These are phyloP conservation scores for Coprinellus micaceus DNA, from an alignment of 768 basidiomycete species.

Conservation along the genomic window DNA sequence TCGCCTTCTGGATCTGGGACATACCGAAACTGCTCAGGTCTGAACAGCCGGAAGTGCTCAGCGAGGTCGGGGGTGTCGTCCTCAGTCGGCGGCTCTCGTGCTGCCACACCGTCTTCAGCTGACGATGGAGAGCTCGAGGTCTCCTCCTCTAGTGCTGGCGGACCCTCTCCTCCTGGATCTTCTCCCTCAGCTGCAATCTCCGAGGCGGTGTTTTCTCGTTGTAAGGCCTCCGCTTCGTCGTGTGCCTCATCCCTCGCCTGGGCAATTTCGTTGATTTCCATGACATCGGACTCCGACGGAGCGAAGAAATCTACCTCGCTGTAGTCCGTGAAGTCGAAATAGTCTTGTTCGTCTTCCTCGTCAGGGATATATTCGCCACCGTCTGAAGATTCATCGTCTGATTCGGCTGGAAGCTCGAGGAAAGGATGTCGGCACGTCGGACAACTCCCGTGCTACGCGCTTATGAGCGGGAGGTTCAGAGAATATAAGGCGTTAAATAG, in stretches of 20 bases:
- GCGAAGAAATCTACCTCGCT: slow-evolving; percentile 31
- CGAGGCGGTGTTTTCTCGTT: too few relatives aligned
- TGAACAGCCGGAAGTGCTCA: too few relatives aligned
- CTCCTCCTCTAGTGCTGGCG: background rate
- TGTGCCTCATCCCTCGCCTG: slow-evolving; percentile 12
- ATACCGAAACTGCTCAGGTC: too few relatives aligned
- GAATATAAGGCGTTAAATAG: background rate
- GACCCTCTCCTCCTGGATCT: background rate
- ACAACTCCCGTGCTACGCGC: slow-evolving; percentile 49
- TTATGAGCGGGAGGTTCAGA: slow-evolving; percentile 38
- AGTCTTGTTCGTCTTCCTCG: slow-evolving; percentile 52
- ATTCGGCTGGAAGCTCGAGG: slow-evolving; percentile 50
- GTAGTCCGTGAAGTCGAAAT: slow-evolving; percentile 40
- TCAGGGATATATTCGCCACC: slow-evolving; percentile 64
- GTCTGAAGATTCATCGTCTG: slow-evolving; percentile 64
- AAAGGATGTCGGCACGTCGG: slow-evolving; percentile 64
- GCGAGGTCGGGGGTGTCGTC: background rate
- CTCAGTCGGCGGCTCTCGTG: background rate
- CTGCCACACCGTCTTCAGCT: background rate
- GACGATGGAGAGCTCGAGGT: background rate
- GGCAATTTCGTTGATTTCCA: slow-evolving; percentile 2
- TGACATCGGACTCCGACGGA: background rate
- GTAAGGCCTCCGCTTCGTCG: too few relatives aligned
- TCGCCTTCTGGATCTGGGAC: too few relatives aligned
- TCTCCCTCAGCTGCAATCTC: too few relatives aligned